Base-by-base conservation (phyloP, 768 basidiomycete genomes). In the Tylopilus sp. region DNA sequence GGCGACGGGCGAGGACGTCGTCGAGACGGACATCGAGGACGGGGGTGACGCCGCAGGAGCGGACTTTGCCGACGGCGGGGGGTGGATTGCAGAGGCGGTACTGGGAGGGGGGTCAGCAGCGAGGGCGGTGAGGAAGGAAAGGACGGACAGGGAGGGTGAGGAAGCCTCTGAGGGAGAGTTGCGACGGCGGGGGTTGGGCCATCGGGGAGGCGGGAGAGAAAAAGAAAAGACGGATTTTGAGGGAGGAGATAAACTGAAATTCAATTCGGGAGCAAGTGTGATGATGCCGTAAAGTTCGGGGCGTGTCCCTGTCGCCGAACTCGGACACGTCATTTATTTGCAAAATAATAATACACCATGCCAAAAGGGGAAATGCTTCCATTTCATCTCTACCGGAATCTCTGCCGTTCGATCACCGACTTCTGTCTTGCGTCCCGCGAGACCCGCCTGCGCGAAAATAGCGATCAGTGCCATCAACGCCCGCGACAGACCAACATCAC, bases 1-100 rank as follows among this genome's bases (percentile, higher is more conserved):
- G 88, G 50, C 82, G 84, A 55, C 86, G 76, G 44, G 87, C 78
- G 51, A 91, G 74, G 3, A 91, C 78, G 64, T 91, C 89, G 40
- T 89, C 85, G 21, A 91, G 75, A 23, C 77, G 76, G 53, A 91
- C 78, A 50, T 82, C 71, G 59, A 85, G 78, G 33, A 86, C 67
- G 8, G 88, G 87, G 0, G 84, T 86, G 38, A 88, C 79, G 44
- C 76, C 73, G 63, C 79, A 86, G 2, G 86, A 86, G 53, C 85
- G 76, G 49, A 85, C 83, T 65, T 85, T 85, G 31, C 79, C 80
- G 1, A 83, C 76, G 6, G 83, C 78, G 6, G 85, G 82, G 7
- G 85, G 84, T 1, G 83, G 85, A 49, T 85, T 82, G 57, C 84
- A 86, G 36, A 85, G 71, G 11, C 84, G 81, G 53, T 59, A 57